These are phyloP conservation scores for Phytophthora fragariae DNA, from an alignment of 352 stramenopile genomes.

Conservation along the genomic window DNA sequence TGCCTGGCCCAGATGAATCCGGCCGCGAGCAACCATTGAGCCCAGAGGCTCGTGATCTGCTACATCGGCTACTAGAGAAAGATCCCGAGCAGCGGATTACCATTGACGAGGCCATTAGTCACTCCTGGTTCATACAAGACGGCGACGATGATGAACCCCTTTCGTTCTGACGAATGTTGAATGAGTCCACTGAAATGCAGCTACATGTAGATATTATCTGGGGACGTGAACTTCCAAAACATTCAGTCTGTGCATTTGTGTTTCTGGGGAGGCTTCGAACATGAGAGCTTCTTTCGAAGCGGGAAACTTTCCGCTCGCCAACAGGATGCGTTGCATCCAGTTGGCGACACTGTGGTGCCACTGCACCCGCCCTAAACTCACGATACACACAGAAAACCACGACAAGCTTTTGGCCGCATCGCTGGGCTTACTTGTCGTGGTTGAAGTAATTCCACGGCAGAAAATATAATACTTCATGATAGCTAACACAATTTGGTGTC, in stretches of 20 bases:
- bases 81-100: conserved; percentile 62
- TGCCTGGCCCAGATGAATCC: conserved; percentile 35
- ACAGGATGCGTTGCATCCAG: neutral
- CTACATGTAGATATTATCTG: neutral
- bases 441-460: neutral
- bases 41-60: conserved; percentile 51
- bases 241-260: neutral
- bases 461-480: too few species aligned
- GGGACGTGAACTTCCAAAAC: neutral
- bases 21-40: conserved; percentile 28
- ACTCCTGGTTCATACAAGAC: conserved; percentile 64
- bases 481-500: neutral
- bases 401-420: neutral
- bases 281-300: too few species aligned
- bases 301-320: too few species aligned
- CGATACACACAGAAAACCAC: neutral
- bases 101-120: conserved; percentile 53
- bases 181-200: neutral
- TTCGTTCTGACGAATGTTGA: conserved; percentile 58
- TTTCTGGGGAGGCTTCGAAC: neutral
- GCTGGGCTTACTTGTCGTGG: neutral
- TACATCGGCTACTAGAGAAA: conserved; percentile 61
- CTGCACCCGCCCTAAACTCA: neutral
- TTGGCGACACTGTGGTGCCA: neutral
- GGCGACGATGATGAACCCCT: conserved; percentile 65